Evolutionary conservation across 75 land plant genomes (phyloP).

Genomic region (Selaginella tamariscina): DNA sequence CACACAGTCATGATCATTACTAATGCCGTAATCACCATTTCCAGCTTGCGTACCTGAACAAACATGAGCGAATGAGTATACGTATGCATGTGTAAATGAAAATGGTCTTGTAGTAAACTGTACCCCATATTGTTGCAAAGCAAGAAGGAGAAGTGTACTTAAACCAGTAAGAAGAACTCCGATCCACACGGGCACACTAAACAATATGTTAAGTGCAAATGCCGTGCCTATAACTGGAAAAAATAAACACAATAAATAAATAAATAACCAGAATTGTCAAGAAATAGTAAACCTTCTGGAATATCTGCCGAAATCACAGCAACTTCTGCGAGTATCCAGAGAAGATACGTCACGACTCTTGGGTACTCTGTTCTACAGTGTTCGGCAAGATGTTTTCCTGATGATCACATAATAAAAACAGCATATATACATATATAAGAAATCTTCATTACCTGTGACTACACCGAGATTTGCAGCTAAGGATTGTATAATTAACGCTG

Average conservation of each 20-base stretch:
- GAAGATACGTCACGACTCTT: background rate
- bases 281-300: constrained; percentile 1
- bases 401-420: background rate
- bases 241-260: background rate
- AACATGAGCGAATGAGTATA: background rate
- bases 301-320: background rate
- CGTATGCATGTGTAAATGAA: background rate
- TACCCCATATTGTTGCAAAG: constrained; percentile 9
- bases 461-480: background rate
- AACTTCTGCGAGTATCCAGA: constrained; percentile 6
- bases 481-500: constrained; percentile 1
- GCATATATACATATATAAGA: too few species aligned
- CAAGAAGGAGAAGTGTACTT: constrained; percentile 9
- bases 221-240: constrained; percentile 7
- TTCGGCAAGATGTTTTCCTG: constrained; percentile 5
- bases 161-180: constrained; percentile 2
- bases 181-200: background rate
- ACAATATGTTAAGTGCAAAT: constrained; percentile 4
- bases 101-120: too few species aligned
- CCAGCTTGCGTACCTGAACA: constrained; percentile 1
- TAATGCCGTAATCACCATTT: background rate
- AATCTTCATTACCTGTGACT: constrained; percentile 4
- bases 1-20: constrained; percentile 6
- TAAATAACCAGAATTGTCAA: background rate
- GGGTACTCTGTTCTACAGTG: constrained; percentile 6